A percentile compares a stretch with the other conserved stretches of the same genome.
These are phyloP conservation scores for Ophiostoma ulmi DNA, from an alignment of 2,329 filamentous ascomycete genomes.

Conservation along the genomic window DNA sequence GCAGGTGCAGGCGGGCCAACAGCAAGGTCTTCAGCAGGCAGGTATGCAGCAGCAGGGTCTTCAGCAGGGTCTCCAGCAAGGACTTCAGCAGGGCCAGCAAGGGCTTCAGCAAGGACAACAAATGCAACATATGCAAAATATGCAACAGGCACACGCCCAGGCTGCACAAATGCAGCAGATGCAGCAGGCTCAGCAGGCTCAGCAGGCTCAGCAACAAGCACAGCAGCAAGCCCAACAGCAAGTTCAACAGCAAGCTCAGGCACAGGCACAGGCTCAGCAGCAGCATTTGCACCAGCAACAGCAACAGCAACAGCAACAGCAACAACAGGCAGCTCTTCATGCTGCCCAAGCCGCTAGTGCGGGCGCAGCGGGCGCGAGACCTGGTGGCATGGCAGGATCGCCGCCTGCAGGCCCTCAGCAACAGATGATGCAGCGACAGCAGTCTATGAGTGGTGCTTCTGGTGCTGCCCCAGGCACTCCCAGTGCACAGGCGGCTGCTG, in stretches of 20 bases:
- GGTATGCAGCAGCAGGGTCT: constrained; percentile 16
- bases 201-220: constrained; percentile 19
- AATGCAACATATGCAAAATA: constrained; percentile 20
- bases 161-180: constrained; percentile 24
- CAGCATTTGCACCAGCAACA: constrained; percentile 18
- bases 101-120: constrained; percentile 17
- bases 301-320: constrained; percentile 26
- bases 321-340: constrained; percentile 20
- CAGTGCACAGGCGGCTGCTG: neutral
- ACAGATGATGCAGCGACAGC: constrained; percentile 21
- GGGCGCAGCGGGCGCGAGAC: constrained; percentile 16
- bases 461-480: neutral
- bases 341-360: constrained; percentile 8
- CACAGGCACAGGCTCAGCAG: constrained; percentile 20
- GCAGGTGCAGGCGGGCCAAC: constrained; percentile 5
- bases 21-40: constrained; percentile 17
- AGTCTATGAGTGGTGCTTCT: neutral
- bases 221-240: constrained; percentile 22
- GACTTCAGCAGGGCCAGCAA: constrained; percentile 22
- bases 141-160: constrained; percentile 22
- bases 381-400: constrained; percentile 20
- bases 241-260: constrained; percentile 18
- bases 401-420: constrained; percentile 26
- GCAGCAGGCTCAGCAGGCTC: constrained; percentile 17
- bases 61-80: constrained; percentile 22